Evolutionary conservation across 768 basidiomycete species (phyloP).

Genomic region (Nidularia pulvinata): DNA sequence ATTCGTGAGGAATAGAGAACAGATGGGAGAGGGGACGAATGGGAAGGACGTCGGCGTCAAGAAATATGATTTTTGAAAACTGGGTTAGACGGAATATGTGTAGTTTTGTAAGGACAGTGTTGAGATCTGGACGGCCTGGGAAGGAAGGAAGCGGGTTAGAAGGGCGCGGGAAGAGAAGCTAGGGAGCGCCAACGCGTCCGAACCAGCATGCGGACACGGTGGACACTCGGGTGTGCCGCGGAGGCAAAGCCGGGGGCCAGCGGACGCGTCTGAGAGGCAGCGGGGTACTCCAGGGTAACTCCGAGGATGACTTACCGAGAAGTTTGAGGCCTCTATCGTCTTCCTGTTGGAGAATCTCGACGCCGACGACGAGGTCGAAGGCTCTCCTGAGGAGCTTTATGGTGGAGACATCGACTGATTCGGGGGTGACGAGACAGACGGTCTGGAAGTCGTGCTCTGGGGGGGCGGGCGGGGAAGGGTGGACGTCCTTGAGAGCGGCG

Average conservation of each 20-base stretch:
- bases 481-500: slow-evolving; percentile 82
- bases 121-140: slow-evolving; percentile 91
- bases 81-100: slow-evolving; percentile 93
- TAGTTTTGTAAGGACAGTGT: slow-evolving; percentile 93
- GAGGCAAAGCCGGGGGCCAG: no score
- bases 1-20: slow-evolving; percentile 80
- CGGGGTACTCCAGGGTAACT: background rate
- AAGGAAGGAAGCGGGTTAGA: slow-evolving; percentile 4
- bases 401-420: slow-evolving; percentile 82
- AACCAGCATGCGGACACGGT: no score
- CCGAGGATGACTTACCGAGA: slow-evolving; percentile 68
- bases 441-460: slow-evolving; percentile 75
- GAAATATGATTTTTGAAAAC: slow-evolving; percentile 85
- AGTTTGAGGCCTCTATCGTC: slow-evolving; percentile 69
- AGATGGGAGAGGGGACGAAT: slow-evolving; percentile 89
- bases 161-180: no score
- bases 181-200: background rate
- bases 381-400: slow-evolving; percentile 79
- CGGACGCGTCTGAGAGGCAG: background rate
- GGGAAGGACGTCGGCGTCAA: slow-evolving; percentile 92
- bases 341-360: slow-evolving; percentile 81
- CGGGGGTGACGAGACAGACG: slow-evolving; percentile 93
- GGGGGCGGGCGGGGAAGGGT: slow-evolving; percentile 54
- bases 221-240: no score
- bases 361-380: slow-evolving; percentile 88